Base-by-base conservation (phyloP, 2,329 filamentous ascomycete genomes). In the Fusarium albosuccineum region DNA sequence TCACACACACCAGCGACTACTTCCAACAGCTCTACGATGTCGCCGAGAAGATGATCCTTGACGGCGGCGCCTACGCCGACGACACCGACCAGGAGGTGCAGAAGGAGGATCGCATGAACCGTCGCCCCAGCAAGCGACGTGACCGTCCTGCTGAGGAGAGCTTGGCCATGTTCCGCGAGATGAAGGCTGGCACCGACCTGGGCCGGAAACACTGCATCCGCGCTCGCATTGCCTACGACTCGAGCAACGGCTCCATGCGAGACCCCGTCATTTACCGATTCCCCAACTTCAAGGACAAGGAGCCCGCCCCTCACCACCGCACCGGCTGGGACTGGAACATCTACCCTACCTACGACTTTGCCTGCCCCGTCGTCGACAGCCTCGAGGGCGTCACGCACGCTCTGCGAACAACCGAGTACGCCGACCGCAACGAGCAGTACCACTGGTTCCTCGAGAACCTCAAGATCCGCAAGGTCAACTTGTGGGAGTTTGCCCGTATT, bases 201-300 rank as follows among this genome's bases (percentile, higher is more conserved):
- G 96, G 96, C 61, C 81, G 89, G 49, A 89, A 86, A 75, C 94
- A 95, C 89, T 97, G 93, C 81, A 97, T 99, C 70, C 92, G 96
- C 63, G 96, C 96, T 60, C 97, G 97, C 85, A 92, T 98, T 72
- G 95, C 93, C 2, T 88, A 92, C 71, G 92, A 97, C 79, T 92
- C 96, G 81, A 92, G 92, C 68, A 98, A 99, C 85, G 97, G 97
- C 81, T 93, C 96, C 54, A 90, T 98, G 87, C 88, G 96, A 69
- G 96, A 99, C 79, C 96, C 96, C 11, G 94, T 98, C 79, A 97
- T 99, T 79, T 98, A 97, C 85, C 91, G 96, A 70, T 97, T 94
- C 87, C 74, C 74, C 71, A 97, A 97, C 77, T 74, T 83, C 63
- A 84, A 85, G 59, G 82, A 84, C 48, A 73, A 74, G 64, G 74